phyloP scores from a whole-genome alignment of 306 rosid species.

The Glycine latifolia region DNA sequence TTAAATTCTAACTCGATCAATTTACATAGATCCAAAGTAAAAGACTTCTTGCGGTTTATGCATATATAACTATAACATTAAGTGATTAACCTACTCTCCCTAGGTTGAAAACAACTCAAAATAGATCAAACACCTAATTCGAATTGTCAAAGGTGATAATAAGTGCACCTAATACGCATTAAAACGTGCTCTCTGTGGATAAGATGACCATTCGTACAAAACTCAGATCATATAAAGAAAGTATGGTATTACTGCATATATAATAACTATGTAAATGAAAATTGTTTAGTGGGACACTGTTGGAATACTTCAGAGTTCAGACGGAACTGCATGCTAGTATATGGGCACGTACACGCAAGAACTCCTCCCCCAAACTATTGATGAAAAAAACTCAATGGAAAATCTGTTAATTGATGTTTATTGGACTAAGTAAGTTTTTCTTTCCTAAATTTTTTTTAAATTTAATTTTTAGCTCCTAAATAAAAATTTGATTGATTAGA shows the following conservation, averaged over 20 bases:
- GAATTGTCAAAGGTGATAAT: conserved; percentile 30
- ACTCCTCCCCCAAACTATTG: not conserved
- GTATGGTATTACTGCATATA: not conserved
- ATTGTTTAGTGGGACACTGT: not conserved
- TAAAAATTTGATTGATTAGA: too few species aligned
- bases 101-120: conserved; percentile 32
- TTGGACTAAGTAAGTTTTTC: too few species aligned
- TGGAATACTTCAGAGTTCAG: conserved; percentile 3
- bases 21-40: conserved; percentile 5
- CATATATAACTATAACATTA: not conserved
- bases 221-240: conserved; percentile 14
- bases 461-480: too few species aligned
- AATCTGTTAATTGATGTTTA: too few species aligned
- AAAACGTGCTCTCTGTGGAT: conserved; percentile 10
- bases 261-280: not conserved
- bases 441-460: too few species aligned
- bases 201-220: conserved; percentile 9
- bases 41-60: conserved; percentile 15
- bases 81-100: not conserved
- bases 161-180: conserved; percentile 39
- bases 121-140: conserved; percentile 13
- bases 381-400: not conserved
- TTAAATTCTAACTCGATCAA: not conserved
- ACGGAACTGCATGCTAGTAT: not conserved
- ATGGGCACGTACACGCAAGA: too few species aligned